phyloP scores from a whole-genome alignment of 306 rosid genomes.

The Cucurbita ficifolia region DNA sequence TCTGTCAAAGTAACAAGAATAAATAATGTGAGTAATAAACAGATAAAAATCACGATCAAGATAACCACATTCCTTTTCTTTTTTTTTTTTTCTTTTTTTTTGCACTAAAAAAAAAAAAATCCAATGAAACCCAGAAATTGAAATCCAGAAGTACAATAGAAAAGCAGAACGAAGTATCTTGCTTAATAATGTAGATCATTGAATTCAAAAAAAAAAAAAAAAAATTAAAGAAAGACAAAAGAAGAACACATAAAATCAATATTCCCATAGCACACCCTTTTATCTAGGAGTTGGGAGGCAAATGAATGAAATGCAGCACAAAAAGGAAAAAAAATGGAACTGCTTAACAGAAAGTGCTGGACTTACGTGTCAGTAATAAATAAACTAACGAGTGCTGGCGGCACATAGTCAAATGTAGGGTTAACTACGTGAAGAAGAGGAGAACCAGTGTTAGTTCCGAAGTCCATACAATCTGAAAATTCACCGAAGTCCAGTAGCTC shows the following conservation, averaged over 20 bases:
- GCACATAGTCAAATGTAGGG: slow-evolving; percentile 89
- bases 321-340: not conserved
- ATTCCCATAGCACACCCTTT: not conserved
- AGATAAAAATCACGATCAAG: not conserved
- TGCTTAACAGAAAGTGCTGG: not conserved
- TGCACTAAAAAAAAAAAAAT: not conserved
- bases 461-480: slow-evolving; percentile 89
- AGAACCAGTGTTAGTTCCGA: slow-evolving; percentile 54
- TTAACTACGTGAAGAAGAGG: slow-evolving; percentile 76
- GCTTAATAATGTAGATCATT: not conserved
- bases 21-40: slow-evolving; percentile 8
- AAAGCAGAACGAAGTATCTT: not conserved
- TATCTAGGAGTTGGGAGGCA: not conserved
- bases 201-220: not conserved
- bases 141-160: not conserved
- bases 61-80: not conserved
- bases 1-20: slow-evolving; percentile 28
- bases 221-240: not conserved
- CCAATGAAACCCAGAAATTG: not conserved
- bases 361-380: slow-evolving; percentile 98
- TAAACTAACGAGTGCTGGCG: slow-evolving; percentile 81
- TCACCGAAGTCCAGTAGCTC: slow-evolving; percentile 97
- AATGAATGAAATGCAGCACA: not conserved
- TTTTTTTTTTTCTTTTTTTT: not conserved
- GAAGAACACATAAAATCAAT: not conserved